A percentile compares a stretch with the other conserved stretches of the same genome.
phyloP scores from a whole-genome alignment of 768 basidiomycete genomes.

The Nevesoporus exiguus region DNA sequence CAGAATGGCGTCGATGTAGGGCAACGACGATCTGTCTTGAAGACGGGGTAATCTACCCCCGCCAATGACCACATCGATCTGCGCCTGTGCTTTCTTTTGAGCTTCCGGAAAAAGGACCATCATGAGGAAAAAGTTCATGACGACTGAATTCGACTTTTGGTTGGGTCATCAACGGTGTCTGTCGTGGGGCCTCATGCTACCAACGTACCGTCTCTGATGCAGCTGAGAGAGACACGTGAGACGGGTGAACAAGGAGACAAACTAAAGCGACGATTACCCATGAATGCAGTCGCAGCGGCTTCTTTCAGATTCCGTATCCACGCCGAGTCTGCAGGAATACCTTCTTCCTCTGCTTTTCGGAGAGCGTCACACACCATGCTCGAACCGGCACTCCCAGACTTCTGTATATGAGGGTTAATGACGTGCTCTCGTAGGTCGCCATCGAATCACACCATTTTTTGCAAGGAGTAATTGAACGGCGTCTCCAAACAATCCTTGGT shows the following conservation, averaged over 20 bases:
- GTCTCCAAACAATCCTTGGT: slow-evolving; percentile 8
- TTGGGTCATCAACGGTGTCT: background rate
- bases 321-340: background rate
- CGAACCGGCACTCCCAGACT: background rate
- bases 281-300: slow-evolving; percentile 12
- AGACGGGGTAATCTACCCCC: slow-evolving; percentile 4
- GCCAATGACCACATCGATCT: slow-evolving; percentile 9
- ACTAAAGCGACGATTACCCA: background rate
- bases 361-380: slow-evolving; percentile 10
- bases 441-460: slow-evolving; percentile 1
- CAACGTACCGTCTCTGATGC: slow-evolving; percentile 15
- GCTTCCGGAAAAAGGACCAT: slow-evolving; percentile 8
- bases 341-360: slow-evolving; percentile 1
- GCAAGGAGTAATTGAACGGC: slow-evolving; percentile 7
- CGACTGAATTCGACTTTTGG: slow-evolving; percentile 21
- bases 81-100: slow-evolving; percentile 14
- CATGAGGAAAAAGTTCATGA: slow-evolving; percentile 8
- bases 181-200: background rate
- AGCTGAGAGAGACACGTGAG: background rate
- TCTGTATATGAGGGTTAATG: slow-evolving; percentile 1
- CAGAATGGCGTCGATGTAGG: slow-evolving; percentile 26
- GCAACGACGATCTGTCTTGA: slow-evolving; percentile 9
- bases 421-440: background rate
- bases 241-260: background rate
- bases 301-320: slow-evolving; percentile 8